Base-by-base conservation (phyloP, 2,329 filamentous ascomycete species). In the Grosmannia serpens region DNA sequence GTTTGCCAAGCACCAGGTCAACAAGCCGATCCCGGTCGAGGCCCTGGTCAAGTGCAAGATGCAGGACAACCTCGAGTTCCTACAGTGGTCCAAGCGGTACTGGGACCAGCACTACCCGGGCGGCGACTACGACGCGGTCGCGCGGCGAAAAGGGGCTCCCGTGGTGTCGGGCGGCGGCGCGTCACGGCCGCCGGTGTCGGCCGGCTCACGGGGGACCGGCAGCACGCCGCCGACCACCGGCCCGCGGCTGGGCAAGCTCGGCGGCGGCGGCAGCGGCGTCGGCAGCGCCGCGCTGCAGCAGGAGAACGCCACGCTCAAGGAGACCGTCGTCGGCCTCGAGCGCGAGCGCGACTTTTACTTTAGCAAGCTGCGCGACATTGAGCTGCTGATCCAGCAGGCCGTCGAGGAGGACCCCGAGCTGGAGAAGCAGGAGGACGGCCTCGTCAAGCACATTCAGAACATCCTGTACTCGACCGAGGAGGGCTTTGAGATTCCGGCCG, bases 41-140 rank as follows among this genome's bases (percentile, higher is more conserved):
- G 79, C 82, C 60, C 85, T 99, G 61, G 84, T 94, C 67, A 99
- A 97, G 75, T 99, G 94, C 81, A 96, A 96, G 80, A 99, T 99
- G 92, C 94, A 99, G 81, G 94, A 99, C 74, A 99, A 99, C 77
- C 88, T 99, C 67, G 94, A 97, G 71, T 99, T 99, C 73, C 80
- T 99, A 61, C 94, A 99, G 76, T 99, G 91, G 88, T 86, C 86
- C 60, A 99, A 99, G 82, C 81, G 82, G 66, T 96, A 91, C 78
- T 99, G 94, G 94, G 94, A 99, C 69, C 89, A 96, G 71, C 91
- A 96, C 79, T 99, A 89, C 75, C 94, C 94, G 9, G 94, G 94
- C 60, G 91, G 94, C 67, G 94, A 97, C 64, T 99, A 99, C 77
- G 94, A 99, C 70, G 90, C 94, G 13, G 81, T 95, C 29, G 79